phyloP scores from a whole-genome alignment of 2,329 filamentous ascomycete genomes.

The Exserohilum rostratum region DNA sequence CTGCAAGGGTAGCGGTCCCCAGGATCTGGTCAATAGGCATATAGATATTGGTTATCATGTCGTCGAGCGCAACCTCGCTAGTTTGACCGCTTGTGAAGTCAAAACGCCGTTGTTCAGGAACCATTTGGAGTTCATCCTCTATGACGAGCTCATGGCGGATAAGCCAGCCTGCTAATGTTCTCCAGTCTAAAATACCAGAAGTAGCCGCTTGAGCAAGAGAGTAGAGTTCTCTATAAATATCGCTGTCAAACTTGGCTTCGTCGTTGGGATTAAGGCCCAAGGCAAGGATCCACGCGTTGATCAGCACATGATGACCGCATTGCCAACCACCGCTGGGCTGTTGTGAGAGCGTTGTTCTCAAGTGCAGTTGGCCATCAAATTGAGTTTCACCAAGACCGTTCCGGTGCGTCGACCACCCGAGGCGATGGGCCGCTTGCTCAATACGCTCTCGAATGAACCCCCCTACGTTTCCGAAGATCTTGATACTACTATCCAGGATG shows the following conservation, averaged over 20 bases:
- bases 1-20: no score
- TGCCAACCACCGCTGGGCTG: background rate
- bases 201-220: slow-evolving; percentile 5
- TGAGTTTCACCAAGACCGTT: background rate
- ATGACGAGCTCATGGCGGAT: background rate
- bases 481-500: background rate
- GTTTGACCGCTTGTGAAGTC: background rate
- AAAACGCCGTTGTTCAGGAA: slow-evolving; percentile 1
- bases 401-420: background rate
- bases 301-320: slow-evolving; percentile 23
- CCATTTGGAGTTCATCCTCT: background rate
- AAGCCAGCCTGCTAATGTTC: slow-evolving; percentile 12
- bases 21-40: background rate
- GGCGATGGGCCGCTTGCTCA: background rate
- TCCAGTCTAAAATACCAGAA: slow-evolving; percentile 18
- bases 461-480: background rate
- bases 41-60: background rate
- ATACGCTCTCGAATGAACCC: background rate
- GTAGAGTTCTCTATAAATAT: slow-evolving; percentile 1
- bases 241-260: background rate
- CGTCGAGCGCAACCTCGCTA: background rate
- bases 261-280: slow-evolving; percentile 23
- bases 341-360: background rate
- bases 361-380: background rate
- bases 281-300: slow-evolving; percentile 38